Percentiles rank a stretch among this genome's conserved stretches.
Evolutionary conservation across 805 yeast genomes (phyloP).

Genomic region (Lipomyces lipofer): DNA sequence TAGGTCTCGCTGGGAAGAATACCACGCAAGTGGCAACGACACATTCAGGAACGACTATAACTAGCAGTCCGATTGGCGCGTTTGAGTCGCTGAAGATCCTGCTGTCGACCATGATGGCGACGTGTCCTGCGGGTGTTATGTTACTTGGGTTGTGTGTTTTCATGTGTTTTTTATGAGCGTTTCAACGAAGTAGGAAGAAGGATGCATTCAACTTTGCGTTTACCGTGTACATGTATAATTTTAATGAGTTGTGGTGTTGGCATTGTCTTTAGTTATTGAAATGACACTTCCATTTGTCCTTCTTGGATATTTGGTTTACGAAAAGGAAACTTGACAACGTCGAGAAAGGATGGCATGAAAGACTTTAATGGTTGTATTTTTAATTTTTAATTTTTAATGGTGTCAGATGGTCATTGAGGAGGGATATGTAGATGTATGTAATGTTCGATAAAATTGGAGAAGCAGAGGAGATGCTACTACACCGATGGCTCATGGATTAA

Average conservation of each 20-base stretch:
- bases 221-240: background rate
- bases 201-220: background rate
- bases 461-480: background rate
- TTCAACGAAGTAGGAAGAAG: background rate
- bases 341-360: background rate
- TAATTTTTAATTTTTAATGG: background rate
- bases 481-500: background rate
- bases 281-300: background rate
- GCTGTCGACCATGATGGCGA: background rate
- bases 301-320: background rate
- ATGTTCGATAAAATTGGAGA: too few relatives aligned
- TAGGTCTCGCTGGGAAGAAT: background rate
- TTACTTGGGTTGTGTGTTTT: conserved; percentile 9
- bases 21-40: background rate
- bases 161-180: conserved; percentile 18
- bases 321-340: background rate
- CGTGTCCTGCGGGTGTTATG: conserved; percentile 14
- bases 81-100: background rate
- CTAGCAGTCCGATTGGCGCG: background rate
- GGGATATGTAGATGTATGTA: background rate
- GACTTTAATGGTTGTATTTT: background rate
- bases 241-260: background rate
- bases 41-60: background rate
- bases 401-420: background rate
- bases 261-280: background rate